Conservation (phyloP, 1,284 basidiomycete species). For the Boletus semigastroideus region DNA sequence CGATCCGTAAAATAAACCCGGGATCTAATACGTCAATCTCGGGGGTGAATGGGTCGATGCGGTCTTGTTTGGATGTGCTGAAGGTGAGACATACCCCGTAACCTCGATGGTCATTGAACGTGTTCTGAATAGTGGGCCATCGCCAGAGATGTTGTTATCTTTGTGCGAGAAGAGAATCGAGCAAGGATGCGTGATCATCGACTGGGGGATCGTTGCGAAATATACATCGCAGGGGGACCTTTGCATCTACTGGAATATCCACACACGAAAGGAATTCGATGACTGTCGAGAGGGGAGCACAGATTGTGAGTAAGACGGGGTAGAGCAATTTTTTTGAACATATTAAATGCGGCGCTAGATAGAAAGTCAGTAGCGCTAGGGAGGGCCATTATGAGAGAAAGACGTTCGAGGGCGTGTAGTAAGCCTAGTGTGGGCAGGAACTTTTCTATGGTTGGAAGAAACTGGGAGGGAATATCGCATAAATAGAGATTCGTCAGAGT, state of each 20-base stretch:
- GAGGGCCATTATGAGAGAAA: slow-evolving; percentile 19
- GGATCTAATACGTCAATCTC: too few relatives aligned
- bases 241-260: background rate
- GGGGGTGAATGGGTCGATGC: too few relatives aligned
- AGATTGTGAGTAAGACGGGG: background rate
- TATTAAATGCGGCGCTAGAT: background rate
- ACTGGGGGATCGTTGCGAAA: background rate
- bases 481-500: slow-evolving; percentile 18
- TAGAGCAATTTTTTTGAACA: background rate
- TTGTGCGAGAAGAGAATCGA: background rate
- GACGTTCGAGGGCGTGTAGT: slow-evolving; percentile 29
- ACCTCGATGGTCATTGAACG: background rate
- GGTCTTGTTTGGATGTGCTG: too few relatives aligned
- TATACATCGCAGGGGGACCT: background rate
- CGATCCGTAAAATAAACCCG: too few relatives aligned
- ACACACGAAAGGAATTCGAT: background rate
- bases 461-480: slow-evolving; percentile 2
- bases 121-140: too few relatives aligned
- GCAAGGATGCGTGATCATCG: background rate
- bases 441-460: background rate
- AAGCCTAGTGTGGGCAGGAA: slow-evolving; percentile 23
- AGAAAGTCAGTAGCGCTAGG: background rate
- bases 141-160: background rate
- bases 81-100: background rate
- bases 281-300: background rate